Evolutionary conservation across 208 protist genomes (phyloP).

Genomic region (Trypanosomatidae sp.): DNA sequence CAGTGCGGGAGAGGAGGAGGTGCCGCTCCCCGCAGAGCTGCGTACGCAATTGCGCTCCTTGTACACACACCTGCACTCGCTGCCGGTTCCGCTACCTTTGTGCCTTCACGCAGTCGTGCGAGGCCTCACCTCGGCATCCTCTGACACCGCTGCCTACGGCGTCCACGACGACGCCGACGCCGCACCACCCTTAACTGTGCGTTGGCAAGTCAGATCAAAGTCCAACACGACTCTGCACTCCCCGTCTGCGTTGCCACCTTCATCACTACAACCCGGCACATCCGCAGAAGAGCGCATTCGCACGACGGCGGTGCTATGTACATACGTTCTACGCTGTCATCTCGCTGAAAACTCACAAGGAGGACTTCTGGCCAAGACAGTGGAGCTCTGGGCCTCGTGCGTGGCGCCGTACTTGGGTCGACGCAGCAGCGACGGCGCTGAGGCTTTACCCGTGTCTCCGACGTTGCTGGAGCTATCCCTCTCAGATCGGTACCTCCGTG

Average conservation of each 20-base stretch:
- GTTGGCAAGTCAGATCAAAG: no score
- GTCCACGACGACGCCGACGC: neutral
- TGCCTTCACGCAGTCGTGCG: conserved; percentile 24
- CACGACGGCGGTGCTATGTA: conserved; percentile 25
- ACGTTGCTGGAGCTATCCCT: conserved; percentile 6
- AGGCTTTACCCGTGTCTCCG: neutral
- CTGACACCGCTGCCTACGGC: neutral
- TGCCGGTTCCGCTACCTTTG: conserved; percentile 23
- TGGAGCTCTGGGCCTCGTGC: conserved; percentile 23
- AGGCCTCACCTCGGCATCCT: conserved; percentile 11
- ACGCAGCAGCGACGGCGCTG: neutral
- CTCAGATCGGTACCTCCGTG: conserved; percentile 23
- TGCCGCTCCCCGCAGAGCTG: conserved; percentile 20
- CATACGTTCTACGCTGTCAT: conserved; percentile 24
- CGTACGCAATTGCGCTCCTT: conserved; percentile 17
- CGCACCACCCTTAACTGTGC: neutral
- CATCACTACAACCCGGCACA: neutral
- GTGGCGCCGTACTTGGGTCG: conserved; percentile 24
- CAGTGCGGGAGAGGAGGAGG: conserved; percentile 4
- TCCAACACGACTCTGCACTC: neutral
- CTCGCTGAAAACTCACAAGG: conserved; percentile 7
- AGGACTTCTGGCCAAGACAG: conserved; percentile 23
- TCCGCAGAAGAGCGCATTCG: conserved; percentile 16
- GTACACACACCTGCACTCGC: conserved; percentile 10
- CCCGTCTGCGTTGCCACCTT: neutral